Evolutionary conservation across 1,284 basidiomycete species (phyloP), one percentile per base, ranked within the genome.

Genomic region (Porogramme epimiltina): DNA sequence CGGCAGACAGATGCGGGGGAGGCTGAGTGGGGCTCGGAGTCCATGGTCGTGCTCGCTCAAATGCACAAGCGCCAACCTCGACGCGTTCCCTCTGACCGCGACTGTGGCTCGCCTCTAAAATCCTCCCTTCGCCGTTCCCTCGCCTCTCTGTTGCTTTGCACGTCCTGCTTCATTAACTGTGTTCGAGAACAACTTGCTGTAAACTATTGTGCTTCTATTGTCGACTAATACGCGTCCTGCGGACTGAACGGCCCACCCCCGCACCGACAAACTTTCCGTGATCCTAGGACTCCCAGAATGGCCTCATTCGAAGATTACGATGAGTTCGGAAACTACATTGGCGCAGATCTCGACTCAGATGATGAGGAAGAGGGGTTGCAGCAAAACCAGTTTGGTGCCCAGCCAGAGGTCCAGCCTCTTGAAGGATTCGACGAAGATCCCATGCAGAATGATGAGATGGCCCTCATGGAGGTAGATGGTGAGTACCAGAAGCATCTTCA

Each of bases 251-350:
- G 19, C 25, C 22, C n/a, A 16, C 34, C n/a, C n/a, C n/a, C n/a
- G n/a, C n/a, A n/a, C n/a, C 19, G 13, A 31, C 47, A 39, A 46
- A 48, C 47, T 41, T 23, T 28, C 22, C 31, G 38, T 42, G 34
- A 13, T 43, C n/a, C 39, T 41, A 19, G 9, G 4, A 18, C 39
- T 40, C 24, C 33, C 18, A 47, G 33, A 31, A 91, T 91, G 89
- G 86, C 85, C 50, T 91, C 89, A 25, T 81, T 92, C 59, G 89
- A 92, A 65, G 90, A 92, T 67, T 92, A 92, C 59, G 89, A 92
- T 66, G 89, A 92, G 76, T 96, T 97, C 66, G 94, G 94, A 62
- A 96, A 96, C 80, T 96, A 95, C 72, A 94, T 96, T 66, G 94
- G 94, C 58, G 93, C 85, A 36, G 93, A 95, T 76, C 77, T 95